Base-by-base conservation (phyloP, 257 asterid species). In the Knoxia roxburghii region DNA sequence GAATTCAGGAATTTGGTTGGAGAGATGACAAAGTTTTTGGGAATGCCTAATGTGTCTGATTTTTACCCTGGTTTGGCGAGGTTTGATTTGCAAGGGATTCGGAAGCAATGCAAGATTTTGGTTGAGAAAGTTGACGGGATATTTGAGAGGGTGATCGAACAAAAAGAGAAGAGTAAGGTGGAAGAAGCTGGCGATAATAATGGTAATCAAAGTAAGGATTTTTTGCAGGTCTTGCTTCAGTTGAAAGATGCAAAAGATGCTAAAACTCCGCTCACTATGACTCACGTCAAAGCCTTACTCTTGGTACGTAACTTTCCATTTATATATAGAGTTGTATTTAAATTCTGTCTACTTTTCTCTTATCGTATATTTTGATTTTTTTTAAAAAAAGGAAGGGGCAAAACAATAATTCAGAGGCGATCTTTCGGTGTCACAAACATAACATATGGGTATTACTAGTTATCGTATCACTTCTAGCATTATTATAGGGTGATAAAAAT, bases 261-360 rank as follows among this genome's bases (percentile, higher is more conserved):
- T 3, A 85, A 84, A 61, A 68, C 71, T 7, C 83, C 86, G 30
- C 70, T 89, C 3, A 85, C 88, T n/a, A 79, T 79, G 78, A 71
- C 77, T 29, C 90, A 87, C 61, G 70, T 89, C 45, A 89, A 87
- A 78, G 85, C 95, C 67, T 61, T 89, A 11, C 82, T 89, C 75
- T 85, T 85, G 95, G 96, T 89, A n/a, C n/a, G n/a, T n/a, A n/a
- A n/a, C n/a, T n/a, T n/a, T n/a, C n/a, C n/a, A n/a, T n/a, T n/a
- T n/a, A n/a, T n/a, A n/a, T n/a, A n/a, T n/a, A n/a, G n/a, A n/a
- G n/a, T n/a, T n/a, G n/a, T n/a, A n/a, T n/a, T n/a, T n/a, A n/a
- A n/a, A n/a, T n/a, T n/a, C n/a, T n/a, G n/a, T n/a, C n/a, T n/a
- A n/a, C n/a, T n/a, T n/a, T n/a, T n/a, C n/a, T n/a, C n/a, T n/a